phyloP scores from a whole-genome alignment of 1,284 basidiomycete genomes.

The Rhodotorula sp. region DNA sequence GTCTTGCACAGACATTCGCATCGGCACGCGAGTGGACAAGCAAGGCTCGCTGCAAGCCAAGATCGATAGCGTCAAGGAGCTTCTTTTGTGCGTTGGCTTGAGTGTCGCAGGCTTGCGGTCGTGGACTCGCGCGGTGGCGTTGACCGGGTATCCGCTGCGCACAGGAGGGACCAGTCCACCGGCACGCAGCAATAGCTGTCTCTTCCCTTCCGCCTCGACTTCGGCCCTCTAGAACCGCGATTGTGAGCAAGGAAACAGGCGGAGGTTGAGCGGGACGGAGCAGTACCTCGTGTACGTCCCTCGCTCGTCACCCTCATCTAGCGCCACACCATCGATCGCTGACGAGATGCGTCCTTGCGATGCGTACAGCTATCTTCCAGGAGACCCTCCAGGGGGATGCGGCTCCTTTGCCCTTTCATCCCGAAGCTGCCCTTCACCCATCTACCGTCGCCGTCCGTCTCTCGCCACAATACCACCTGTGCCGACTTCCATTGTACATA shows the following conservation, averaged over 20 bases:
- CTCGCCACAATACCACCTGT: too few species aligned
- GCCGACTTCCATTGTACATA: too few species aligned
- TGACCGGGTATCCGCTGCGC: not conserved
- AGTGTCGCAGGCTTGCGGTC: too few species aligned
- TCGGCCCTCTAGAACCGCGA: not conserved
- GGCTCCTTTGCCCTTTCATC: too few species aligned
- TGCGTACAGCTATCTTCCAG: too few species aligned
- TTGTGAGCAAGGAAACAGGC: not conserved
- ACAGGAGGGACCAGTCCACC: not conserved
- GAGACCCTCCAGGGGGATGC: too few species aligned
- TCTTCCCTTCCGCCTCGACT: not conserved
- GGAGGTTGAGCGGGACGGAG: constrained; percentile 1
- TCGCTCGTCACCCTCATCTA: too few species aligned
- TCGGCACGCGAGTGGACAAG: constrained; percentile 79
- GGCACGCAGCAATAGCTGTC: not conserved
- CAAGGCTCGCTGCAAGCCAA: constrained; percentile 44
- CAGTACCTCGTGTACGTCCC: constrained; percentile 6
- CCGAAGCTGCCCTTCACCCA: too few species aligned
- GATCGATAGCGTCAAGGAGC: constrained; percentile 24
- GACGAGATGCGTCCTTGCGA: too few species aligned
- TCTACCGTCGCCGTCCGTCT: too few species aligned
- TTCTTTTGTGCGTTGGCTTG: constrained; percentile 15
- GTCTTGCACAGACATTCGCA: constrained; percentile 80
- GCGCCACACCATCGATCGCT: too few species aligned
- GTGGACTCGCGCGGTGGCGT: not conserved